Evolutionary conservation across 2,329 filamentous ascomycete species (phyloP).

Genomic region (Neofusicoccum laricinum): DNA sequence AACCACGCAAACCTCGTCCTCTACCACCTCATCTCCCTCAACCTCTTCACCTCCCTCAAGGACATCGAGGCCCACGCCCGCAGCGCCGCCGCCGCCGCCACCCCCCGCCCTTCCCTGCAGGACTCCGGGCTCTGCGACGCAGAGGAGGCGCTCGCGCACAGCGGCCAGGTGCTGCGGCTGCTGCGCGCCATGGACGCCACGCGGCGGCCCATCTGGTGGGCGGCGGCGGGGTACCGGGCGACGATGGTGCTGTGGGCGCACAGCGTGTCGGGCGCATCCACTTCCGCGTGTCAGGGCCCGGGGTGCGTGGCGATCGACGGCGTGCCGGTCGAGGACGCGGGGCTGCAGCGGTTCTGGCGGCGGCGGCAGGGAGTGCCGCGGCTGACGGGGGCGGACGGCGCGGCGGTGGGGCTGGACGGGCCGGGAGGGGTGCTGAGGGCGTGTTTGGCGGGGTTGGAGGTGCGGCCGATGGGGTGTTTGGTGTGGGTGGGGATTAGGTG

Average conservation of each 20-base stretch:
- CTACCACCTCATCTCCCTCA: conserved; percentile 58
- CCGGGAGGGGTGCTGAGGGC: not conserved
- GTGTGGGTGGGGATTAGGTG: not conserved
- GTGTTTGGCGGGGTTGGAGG: not conserved
- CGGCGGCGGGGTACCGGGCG: conserved; percentile 56
- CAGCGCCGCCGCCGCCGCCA: conserved; percentile 41
- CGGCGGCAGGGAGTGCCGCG: not conserved
- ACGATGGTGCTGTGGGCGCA: conserved; percentile 55
- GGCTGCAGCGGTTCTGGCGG: not conserved
- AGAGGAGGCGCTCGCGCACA: conserved; percentile 48
- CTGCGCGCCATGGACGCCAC: conserved; percentile 49
- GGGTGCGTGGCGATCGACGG: no score
- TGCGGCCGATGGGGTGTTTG: not conserved
- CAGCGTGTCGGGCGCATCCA: conserved; percentile 39
- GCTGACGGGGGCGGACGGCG: not conserved
- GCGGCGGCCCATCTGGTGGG: conserved; percentile 56
- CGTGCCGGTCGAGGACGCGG: not conserved
- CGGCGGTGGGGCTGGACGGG: not conserved
- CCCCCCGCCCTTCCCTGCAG: no score
- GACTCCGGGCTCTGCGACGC: not conserved
- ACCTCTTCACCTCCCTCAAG: conserved; percentile 54
- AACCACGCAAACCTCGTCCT: conserved; percentile 55
- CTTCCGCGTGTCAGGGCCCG: no score
- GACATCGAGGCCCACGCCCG: conserved; percentile 56
- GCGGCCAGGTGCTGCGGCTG: conserved; percentile 55